Conservation (phyloP, 805 yeast species). For the Saccharomycopsis guyanensis region DNA sequence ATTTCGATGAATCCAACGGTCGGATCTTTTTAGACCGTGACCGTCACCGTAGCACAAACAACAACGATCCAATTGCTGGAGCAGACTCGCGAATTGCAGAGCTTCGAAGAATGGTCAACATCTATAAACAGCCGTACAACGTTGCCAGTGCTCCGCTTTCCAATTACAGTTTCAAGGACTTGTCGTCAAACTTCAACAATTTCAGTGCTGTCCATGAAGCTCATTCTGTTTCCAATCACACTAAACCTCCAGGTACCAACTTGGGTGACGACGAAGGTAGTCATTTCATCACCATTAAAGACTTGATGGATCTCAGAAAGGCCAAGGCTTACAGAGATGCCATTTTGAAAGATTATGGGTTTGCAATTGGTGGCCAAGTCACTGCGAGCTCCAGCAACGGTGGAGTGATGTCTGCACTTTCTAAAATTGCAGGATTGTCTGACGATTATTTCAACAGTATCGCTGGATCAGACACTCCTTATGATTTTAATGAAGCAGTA, state of each 20-base stretch:
- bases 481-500: constrained; percentile 2
- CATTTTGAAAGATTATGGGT: constrained; percentile 18
- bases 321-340: constrained; percentile 11
- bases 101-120: constrained; percentile 11
- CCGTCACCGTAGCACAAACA: neutral
- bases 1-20: constrained; percentile 12
- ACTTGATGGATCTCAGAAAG: constrained; percentile 14
- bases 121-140: constrained; percentile 15
- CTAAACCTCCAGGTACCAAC: neutral
- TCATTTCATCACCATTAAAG: constrained; percentile 18
- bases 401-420: constrained; percentile 19
- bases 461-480: constrained; percentile 29
- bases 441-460: constrained; percentile 49
- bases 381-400: neutral
- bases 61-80: neutral
- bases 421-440: constrained; percentile 83
- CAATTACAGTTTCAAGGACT: constrained; percentile 14
- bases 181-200: constrained; percentile 16
- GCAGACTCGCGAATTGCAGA: constrained; percentile 14
- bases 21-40: constrained; percentile 11
- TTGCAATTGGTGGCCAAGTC: constrained; percentile 6
- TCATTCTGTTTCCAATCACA: constrained; percentile 8
- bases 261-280: constrained; percentile 2
- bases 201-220: constrained; percentile 20
- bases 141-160: constrained; percentile 14